These are phyloP conservation scores for Brassica nigra DNA, from an alignment of 345 rosid species.

Conservation along the genomic window DNA sequence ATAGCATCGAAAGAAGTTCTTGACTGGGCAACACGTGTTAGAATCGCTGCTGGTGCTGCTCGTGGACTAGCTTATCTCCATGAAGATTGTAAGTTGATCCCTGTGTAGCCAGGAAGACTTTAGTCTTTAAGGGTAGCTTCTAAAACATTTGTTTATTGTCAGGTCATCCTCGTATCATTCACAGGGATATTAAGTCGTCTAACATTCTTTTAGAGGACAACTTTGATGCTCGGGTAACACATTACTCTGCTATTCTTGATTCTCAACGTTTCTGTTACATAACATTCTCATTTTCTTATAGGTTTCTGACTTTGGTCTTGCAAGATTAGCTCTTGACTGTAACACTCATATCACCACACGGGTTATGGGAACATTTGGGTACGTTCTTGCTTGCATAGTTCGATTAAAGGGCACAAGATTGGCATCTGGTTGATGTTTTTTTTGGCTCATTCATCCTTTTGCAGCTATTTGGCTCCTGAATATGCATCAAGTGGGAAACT, in stretches of 20 bases:
- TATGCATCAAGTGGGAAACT: conserved; percentile 82
- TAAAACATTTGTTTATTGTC: not conserved
- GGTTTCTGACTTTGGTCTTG: conserved; percentile 99
- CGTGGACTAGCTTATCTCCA: conserved; percentile 98
- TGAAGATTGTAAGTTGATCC: conserved; percentile 74
- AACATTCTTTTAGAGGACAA: not conserved
- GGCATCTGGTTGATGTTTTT: no score
- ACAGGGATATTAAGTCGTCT: not conserved
- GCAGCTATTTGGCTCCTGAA: conserved; percentile 98
- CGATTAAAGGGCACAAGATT: not conserved
- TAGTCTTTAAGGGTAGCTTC: not conserved
- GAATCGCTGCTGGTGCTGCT: conserved; percentile 90
- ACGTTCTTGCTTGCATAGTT: conserved; percentile 17
- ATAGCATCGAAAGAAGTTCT: conserved; percentile 58
- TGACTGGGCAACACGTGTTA: conserved; percentile 82
- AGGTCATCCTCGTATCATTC: not conserved
- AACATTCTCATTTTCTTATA: conserved; percentile 37
- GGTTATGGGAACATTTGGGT: conserved; percentile 99
- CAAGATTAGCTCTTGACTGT: conserved; percentile 86
- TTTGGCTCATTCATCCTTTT: not conserved
- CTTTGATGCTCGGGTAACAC: conserved; percentile 5
- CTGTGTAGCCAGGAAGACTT: no score
- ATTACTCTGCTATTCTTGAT: not conserved
- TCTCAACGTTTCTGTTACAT: not conserved
- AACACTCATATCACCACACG: conserved; percentile 88